Percentiles rank a stretch among this genome's conserved stretches.
Conservation (phyloP, 805 yeast species). For the Metschnikowia similis region DNA sequence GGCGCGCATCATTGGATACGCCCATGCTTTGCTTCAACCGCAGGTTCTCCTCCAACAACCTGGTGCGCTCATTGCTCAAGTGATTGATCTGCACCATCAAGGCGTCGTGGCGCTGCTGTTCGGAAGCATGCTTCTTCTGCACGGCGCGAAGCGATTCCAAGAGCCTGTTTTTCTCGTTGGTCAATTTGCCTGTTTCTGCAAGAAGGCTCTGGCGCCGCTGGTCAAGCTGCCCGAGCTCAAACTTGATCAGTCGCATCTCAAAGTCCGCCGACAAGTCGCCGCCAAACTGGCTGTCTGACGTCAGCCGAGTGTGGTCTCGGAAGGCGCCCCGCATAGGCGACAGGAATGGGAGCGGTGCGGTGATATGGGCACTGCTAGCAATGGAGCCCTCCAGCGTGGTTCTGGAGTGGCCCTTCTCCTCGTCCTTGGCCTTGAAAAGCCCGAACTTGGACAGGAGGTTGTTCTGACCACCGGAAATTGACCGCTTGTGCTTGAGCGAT, state of each 20-base stretch:
- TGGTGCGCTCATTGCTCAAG: constrained; percentile 44
- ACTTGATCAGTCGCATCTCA: constrained; percentile 33
- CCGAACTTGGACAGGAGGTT: constrained; percentile 27
- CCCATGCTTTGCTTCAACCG: not conserved
- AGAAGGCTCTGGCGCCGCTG: constrained; percentile 20
- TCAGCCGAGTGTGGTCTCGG: constrained; percentile 36
- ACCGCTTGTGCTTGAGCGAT: constrained; percentile 38
- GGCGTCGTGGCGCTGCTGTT: constrained; percentile 40
- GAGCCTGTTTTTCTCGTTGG: constrained; percentile 26
- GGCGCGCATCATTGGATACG: not conserved
- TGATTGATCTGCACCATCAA: constrained; percentile 49
- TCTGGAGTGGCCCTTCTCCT: constrained; percentile 32
- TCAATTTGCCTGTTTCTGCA: constrained; percentile 24
- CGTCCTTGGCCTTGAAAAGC: constrained; percentile 29
- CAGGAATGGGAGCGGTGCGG: constrained; percentile 42
- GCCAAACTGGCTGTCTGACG: constrained; percentile 40
- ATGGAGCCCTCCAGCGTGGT: constrained; percentile 39
- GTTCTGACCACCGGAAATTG: constrained; percentile 33
- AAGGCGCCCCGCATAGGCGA: constrained; percentile 18
- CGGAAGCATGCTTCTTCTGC: constrained; percentile 37
- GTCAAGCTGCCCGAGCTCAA: constrained; percentile 38
- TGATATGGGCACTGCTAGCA: constrained; percentile 28
- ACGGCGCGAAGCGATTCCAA: constrained; percentile 36
- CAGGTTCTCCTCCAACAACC: constrained; percentile 27
- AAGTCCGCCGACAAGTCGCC: constrained; percentile 18